phyloP scores from a whole-genome alignment of 495 filamentous ascomycete genomes.

The Tuber microsphaerosporum region DNA sequence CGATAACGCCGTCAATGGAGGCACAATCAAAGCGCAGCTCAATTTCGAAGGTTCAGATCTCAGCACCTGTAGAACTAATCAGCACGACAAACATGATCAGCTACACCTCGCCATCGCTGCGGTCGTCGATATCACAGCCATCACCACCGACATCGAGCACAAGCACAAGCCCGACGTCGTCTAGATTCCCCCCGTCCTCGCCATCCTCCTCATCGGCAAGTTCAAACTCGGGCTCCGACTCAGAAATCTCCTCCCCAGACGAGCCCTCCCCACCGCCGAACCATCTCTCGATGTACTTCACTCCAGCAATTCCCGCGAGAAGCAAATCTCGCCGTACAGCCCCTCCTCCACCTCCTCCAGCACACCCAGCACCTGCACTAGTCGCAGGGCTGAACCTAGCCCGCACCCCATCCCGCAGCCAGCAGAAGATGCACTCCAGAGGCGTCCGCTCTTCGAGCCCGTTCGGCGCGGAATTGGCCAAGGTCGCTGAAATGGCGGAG shows the following conservation, averaged over 20 bases:
- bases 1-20: conserved; percentile 44
- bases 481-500: conserved; percentile 75
- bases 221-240: conserved; percentile 21
- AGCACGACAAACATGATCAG: conserved; percentile 95
- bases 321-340: conserved; percentile 42
- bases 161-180: conserved; percentile 50
- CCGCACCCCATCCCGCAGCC: conserved; percentile 33
- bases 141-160: conserved; percentile 70
- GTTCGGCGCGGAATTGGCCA: conserved; percentile 67
- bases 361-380: conserved; percentile 41
- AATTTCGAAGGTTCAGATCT: conserved; percentile 58
- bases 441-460: conserved; percentile 46
- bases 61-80: conserved; percentile 72
- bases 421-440: conserved; percentile 37
- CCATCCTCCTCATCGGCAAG: conserved; percentile 17
- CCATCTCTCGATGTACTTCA: conserved; percentile 77
- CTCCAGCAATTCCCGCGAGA: conserved; percentile 41
- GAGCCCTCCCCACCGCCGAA: conserved; percentile 54
- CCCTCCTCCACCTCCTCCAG: conserved; percentile 40
- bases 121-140: conserved; percentile 46
- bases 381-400: conserved; percentile 25
- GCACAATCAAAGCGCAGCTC: conserved; percentile 23
- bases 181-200: conserved; percentile 26
- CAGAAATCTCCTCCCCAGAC: conserved; percentile 30
- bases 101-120: conserved; percentile 79